A percentile compares a stretch with the other conserved stretches of the same genome.
Evolutionary conservation across 805 yeast genomes (phyloP).

Genomic region (Schwanniomyces yamadae): DNA sequence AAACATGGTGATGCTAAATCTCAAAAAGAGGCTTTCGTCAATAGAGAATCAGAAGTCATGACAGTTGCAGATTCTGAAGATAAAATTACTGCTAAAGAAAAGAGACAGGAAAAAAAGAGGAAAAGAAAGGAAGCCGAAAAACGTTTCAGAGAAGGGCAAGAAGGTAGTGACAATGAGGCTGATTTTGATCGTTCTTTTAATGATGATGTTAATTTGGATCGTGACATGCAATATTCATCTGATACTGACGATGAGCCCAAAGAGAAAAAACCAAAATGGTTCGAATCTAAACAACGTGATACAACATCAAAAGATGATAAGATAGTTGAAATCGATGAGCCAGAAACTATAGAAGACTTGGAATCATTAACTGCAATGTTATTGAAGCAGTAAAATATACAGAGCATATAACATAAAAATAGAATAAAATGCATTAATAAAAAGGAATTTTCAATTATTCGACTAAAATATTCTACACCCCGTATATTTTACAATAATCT

Average conservation of each 20-base stretch:
- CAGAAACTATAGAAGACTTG: constrained; percentile 88
- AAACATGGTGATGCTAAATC: constrained; percentile 66
- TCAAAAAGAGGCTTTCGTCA: constrained; percentile 68
- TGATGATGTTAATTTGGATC: constrained; percentile 42
- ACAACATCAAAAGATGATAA: constrained; percentile 19
- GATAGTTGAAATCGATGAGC: constrained; percentile 77
- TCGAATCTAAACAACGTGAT: constrained; percentile 34
- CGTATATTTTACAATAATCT: background rate
- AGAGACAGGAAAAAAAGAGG: constrained; percentile 85
- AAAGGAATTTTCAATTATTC: too few species aligned
- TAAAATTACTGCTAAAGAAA: constrained; percentile 71
- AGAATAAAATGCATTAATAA: too few species aligned
- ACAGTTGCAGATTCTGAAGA: constrained; percentile 70
- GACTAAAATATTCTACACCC: too few species aligned
- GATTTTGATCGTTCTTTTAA: constrained; percentile 18
- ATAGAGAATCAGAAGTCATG: constrained; percentile 69
- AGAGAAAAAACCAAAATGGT: constrained; percentile 51
- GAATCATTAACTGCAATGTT: constrained; percentile 76
- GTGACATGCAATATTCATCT: constrained; percentile 41
- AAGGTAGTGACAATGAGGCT: constrained; percentile 32
- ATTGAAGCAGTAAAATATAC: constrained; percentile 24
- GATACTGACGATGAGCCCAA: constrained; percentile 35
- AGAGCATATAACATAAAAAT: too few species aligned
- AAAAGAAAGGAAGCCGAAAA: constrained; percentile 79
- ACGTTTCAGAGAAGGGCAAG: constrained; percentile 42